Percentiles rank a stretch among this genome's conserved stretches.
phyloP scores from a whole-genome alignment of 805 yeast species.

The Yamadazyma takamatsuzukensis region DNA sequence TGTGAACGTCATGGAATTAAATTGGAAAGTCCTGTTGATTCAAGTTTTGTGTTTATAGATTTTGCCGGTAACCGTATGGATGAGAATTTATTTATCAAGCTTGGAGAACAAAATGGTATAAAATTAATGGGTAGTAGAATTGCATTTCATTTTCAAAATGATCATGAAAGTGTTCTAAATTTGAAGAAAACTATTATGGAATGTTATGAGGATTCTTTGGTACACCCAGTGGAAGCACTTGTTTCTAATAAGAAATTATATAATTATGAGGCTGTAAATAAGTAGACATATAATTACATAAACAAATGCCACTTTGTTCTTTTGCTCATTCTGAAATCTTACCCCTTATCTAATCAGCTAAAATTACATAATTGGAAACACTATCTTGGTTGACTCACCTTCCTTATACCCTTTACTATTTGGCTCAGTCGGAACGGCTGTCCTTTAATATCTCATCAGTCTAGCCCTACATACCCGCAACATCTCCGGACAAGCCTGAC shows the following conservation, averaged over 20 bases:
- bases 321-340: background rate
- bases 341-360: too few relatives aligned
- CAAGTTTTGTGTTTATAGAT: slow-evolving; percentile 41
- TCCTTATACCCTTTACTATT: background rate
- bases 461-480: too few relatives aligned
- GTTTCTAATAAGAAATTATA: slow-evolving; percentile 20
- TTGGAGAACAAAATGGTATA: slow-evolving; percentile 57
- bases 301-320: too few relatives aligned
- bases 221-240: slow-evolving; percentile 42
- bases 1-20: slow-evolving; percentile 26
- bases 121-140: slow-evolving; percentile 57
- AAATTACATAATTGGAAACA: background rate
- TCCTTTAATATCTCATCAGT: too few relatives aligned
- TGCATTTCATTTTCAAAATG: slow-evolving; percentile 35
- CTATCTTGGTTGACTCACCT: slow-evolving; percentile 1
- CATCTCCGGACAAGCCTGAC: too few relatives aligned
- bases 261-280: slow-evolving; percentile 16
- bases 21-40: slow-evolving; percentile 36
- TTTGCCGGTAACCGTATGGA: slow-evolving; percentile 26
- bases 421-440: background rate
- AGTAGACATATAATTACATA: background rate
- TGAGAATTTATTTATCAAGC: slow-evolving; percentile 18
- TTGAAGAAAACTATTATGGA: slow-evolving; percentile 53
- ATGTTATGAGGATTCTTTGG: slow-evolving; percentile 50
- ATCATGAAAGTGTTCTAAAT: slow-evolving; percentile 25